phyloP scores from a whole-genome alignment of 352 stramenopile species.

The Phytophthora macrochlamydospora region DNA sequence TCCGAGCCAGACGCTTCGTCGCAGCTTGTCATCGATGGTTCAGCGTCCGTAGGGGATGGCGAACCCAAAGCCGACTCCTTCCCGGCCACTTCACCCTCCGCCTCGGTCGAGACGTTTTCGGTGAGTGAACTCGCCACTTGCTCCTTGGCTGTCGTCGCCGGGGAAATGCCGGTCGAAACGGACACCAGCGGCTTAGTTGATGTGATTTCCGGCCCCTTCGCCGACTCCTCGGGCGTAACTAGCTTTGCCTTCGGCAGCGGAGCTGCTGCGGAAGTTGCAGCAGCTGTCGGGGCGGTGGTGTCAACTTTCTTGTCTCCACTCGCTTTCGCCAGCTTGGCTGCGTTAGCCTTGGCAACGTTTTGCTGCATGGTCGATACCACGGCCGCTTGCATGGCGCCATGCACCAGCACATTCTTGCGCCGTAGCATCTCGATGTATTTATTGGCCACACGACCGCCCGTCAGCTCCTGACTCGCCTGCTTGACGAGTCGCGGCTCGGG shows the following conservation, averaged over 20 bases:
- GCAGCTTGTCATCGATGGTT: not conserved
- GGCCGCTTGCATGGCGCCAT: constrained; percentile 37
- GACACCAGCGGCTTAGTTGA: not conserved
- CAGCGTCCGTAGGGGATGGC: constrained; percentile 4
- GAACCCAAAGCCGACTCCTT: constrained; percentile 3
- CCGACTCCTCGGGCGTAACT: not conserved
- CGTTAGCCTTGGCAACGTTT: constrained; percentile 24
- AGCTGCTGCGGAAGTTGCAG: not conserved
- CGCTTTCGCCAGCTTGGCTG: constrained; percentile 3
- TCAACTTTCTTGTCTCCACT: constrained; percentile 2
- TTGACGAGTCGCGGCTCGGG: not conserved
- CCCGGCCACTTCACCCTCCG: not conserved
- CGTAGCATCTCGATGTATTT: constrained; percentile 26
- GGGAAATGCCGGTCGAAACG: not conserved
- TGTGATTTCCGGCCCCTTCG: not conserved
- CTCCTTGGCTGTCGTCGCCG: constrained; percentile 6
- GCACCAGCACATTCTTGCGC: constrained; percentile 17
- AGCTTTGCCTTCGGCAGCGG: constrained; percentile 4
- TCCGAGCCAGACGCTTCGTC: constrained; percentile 8
- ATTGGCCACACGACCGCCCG: constrained; percentile 13
- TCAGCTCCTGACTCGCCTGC: constrained; percentile 7
- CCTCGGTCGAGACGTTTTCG: constrained; percentile 5
- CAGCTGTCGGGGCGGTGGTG: not conserved
- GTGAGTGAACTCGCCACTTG: not conserved
- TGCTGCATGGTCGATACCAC: constrained; percentile 42